These are phyloP conservation scores for Iberis pinnata DNA, from an alignment of 345 rosid species.

Conservation along the genomic window DNA sequence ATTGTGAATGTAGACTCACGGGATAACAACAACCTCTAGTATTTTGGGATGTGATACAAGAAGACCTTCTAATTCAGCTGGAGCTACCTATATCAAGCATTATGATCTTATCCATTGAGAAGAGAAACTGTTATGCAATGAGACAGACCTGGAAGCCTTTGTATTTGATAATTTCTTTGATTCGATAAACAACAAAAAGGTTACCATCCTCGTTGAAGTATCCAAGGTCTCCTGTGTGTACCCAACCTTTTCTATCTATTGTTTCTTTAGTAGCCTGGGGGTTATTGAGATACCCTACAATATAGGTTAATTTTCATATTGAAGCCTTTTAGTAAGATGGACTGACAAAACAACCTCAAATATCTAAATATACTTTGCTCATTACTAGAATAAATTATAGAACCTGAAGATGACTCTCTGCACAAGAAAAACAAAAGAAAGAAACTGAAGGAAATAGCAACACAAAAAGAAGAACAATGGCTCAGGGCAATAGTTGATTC, in stretches of 20 bases:
- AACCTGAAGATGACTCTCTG: too few relatives aligned
- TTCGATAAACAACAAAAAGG: slow-evolving; percentile 68
- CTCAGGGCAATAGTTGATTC: too few relatives aligned
- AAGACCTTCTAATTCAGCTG: slow-evolving; percentile 94
- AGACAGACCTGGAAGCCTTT: slow-evolving; percentile 79
- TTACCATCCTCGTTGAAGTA: slow-evolving; percentile 68
- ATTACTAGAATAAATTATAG: too few relatives aligned
- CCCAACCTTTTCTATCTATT: slow-evolving; percentile 75
- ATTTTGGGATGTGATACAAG: slow-evolving; percentile 85
- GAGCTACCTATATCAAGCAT: slow-evolving; percentile 60
- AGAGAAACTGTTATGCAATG: too few relatives aligned
- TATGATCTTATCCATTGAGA: neutral
- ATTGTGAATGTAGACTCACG: slow-evolving; percentile 45
- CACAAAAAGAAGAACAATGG: too few relatives aligned
- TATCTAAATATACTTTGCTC: too few relatives aligned
- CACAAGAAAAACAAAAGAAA: too few relatives aligned
- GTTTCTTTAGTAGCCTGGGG: slow-evolving; percentile 71
- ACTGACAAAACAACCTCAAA: too few relatives aligned
- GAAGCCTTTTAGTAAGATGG: too few relatives aligned
- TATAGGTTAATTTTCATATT: too few relatives aligned
- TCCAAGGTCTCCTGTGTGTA: slow-evolving; percentile 90
- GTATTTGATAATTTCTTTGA: slow-evolving; percentile 89
- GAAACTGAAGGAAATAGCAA: too few relatives aligned
- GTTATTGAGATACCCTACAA: slow-evolving; percentile 78
- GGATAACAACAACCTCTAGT: slow-evolving; percentile 79